A percentile compares a stretch with the other conserved stretches of the same genome.
Conservation (phyloP, 225 moss, liverwort and hornwort genomes). For the Physcomitrium patens region DNA sequence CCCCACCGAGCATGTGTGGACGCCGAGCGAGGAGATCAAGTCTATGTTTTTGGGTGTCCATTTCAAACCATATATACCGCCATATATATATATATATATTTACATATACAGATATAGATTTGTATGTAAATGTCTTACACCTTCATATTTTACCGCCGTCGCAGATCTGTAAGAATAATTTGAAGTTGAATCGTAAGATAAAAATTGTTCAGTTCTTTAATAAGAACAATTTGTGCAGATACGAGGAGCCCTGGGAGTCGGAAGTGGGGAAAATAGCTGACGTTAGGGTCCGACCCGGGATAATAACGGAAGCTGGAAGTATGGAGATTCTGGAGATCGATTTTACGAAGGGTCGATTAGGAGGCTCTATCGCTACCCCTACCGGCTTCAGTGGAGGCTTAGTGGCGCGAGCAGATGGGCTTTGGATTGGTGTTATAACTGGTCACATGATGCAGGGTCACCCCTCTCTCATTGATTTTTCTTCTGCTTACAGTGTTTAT, state of each 20-base stretch:
- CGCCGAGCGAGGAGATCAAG: slow-evolving; percentile 44
- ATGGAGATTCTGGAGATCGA: slow-evolving; percentile 51
- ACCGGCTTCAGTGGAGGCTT: slow-evolving; percentile 54
- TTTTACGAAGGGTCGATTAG: slow-evolving; percentile 48
- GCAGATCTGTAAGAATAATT: no score
- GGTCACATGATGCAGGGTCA: slow-evolving; percentile 36
- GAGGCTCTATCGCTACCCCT: slow-evolving; percentile 52
- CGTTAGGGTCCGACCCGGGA: slow-evolving; percentile 53
- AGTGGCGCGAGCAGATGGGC: slow-evolving; percentile 51
- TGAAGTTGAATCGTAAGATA: no score
- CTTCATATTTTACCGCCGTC: no score
- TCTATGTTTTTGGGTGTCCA: slow-evolving; percentile 58
- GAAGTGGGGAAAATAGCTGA: slow-evolving; percentile 50
- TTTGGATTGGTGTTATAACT: slow-evolving; percentile 46
- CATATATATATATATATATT: background rate
- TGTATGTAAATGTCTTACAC: no score
- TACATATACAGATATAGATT: no score
- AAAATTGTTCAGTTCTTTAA: slow-evolving; percentile 13
- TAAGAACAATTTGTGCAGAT: slow-evolving; percentile 34
- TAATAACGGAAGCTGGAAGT: slow-evolving; percentile 41
- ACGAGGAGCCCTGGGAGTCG: slow-evolving; percentile 61
- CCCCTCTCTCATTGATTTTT: slow-evolving; percentile 43
- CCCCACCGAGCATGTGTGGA: slow-evolving; percentile 47
- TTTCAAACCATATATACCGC: slow-evolving; percentile 3
- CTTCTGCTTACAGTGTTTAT: slow-evolving; percentile 50